A percentile compares a stretch with the other conserved stretches of the same genome.
Evolutionary conservation across 2,329 filamentous ascomycete genomes (phyloP).

Genomic region (Endocalyx cinctus): DNA sequence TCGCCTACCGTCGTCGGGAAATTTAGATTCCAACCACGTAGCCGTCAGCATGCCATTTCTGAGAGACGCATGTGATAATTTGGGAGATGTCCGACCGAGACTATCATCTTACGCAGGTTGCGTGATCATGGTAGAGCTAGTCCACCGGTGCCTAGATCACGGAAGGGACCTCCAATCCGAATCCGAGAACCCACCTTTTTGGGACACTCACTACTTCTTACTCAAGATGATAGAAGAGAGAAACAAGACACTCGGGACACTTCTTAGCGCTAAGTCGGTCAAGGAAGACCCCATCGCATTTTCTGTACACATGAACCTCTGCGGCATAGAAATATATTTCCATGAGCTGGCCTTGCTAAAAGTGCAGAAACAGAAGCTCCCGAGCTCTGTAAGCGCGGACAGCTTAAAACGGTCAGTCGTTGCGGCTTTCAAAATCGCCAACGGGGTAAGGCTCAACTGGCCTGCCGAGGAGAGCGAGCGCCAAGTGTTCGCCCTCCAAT

Average conservation of each 20-base stretch:
- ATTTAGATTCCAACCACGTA: not conserved
- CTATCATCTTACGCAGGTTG: not conserved
- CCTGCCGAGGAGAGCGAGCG: not conserved
- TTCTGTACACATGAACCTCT: not conserved
- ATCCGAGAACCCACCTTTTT: not conserved
- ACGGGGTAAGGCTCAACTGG: not conserved
- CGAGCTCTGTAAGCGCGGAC: not conserved
- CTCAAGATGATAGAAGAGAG: not conserved
- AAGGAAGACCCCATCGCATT: not conserved
- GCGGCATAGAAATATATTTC: not conserved
- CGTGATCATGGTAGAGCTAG: not conserved
- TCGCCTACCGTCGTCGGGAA: not conserved
- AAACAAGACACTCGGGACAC: not conserved
- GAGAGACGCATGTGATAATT: no score
- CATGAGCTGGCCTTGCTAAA: not conserved
- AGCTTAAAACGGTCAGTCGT: not conserved
- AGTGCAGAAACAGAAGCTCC: not conserved
- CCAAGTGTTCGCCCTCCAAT: not conserved
- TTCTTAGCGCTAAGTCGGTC: not conserved
- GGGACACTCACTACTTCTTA: not conserved
- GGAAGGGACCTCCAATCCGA: not conserved
- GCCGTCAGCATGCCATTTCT: not conserved
- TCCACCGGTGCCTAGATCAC: not conserved
- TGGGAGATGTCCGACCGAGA: not conserved
- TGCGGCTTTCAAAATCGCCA: not conserved